Conservation (phyloP, 1,284 basidiomycete genomes). For the Heterobasidion irregulare region DNA sequence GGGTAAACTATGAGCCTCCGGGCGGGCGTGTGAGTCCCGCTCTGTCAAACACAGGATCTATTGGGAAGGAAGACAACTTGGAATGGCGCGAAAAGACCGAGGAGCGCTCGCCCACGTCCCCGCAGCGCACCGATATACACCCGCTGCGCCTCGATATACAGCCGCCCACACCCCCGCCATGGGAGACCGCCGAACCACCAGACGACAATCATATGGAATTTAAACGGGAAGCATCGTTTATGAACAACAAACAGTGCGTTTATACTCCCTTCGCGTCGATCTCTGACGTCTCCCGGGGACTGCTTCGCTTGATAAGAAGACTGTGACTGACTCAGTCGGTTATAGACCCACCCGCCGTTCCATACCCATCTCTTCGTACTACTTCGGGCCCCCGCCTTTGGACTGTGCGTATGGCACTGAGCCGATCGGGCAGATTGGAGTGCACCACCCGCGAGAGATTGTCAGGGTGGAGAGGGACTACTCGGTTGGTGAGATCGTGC, state of each 20-base stretch:
- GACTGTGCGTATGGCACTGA: conserved; percentile 69
- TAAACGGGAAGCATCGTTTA: neutral
- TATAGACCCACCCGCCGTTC: conserved; percentile 30
- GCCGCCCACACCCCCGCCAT: conserved; percentile 44
- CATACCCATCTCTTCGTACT: conserved; percentile 73
- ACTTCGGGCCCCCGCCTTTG: conserved; percentile 69
- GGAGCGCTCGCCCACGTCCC: conserved; percentile 2
- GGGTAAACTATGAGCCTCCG: neutral
- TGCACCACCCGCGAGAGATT: conserved; percentile 81
- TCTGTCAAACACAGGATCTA: neutral
- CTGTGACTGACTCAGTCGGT: neutral
- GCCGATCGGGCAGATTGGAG: conserved; percentile 72
- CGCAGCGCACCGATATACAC: conserved; percentile 14
- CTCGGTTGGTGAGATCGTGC: conserved; percentile 68
- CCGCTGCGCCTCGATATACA: conserved; percentile 27
- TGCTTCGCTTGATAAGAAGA: neutral
- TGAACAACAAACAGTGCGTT: neutral
- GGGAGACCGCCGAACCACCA: conserved; percentile 43
- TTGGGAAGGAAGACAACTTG: conserved; percentile 8
- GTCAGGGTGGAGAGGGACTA: conserved; percentile 81
- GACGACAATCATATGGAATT: neutral
- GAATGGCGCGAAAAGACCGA: conserved; percentile 5
- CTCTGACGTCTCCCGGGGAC: conserved; percentile 7
- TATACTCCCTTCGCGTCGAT: neutral
- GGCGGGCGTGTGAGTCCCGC: neutral